Conservation (phyloP, 2,329 filamentous ascomycete genomes). For the Microdochium bolleyi region DNA sequence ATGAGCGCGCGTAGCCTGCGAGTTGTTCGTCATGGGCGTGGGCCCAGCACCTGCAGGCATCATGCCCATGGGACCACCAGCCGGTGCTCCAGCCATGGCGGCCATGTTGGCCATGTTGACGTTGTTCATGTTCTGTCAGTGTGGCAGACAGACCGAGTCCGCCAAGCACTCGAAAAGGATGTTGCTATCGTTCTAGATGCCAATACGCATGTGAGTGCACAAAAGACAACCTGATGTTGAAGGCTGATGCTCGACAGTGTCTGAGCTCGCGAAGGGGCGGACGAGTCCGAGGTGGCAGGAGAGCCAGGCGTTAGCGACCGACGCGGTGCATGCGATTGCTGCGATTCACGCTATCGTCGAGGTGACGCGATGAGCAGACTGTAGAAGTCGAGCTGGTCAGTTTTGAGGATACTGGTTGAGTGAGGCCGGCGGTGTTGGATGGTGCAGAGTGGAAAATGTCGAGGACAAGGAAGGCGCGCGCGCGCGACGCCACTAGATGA, state of each 20-base stretch:
- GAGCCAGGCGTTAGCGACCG: not conserved
- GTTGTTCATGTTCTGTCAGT: conserved; percentile 46
- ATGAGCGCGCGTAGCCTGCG: conserved; percentile 41
- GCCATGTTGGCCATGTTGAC: conserved; percentile 63
- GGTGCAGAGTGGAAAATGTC: not conserved
- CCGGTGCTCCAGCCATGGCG: conserved; percentile 57
- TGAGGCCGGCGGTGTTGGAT: not conserved
- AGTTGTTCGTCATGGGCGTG: conserved; percentile 13
- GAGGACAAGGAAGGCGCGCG: not conserved
- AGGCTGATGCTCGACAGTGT: not conserved
- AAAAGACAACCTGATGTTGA: not conserved
- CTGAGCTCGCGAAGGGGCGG: not conserved
- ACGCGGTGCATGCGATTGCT: not conserved
- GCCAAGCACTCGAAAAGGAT: conserved; percentile 11
- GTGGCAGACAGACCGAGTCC: conserved; percentile 29
- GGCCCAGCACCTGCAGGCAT: conserved; percentile 50
- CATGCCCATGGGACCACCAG: conserved; percentile 57
- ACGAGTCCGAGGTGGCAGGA: not conserved
- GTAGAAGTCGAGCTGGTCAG: not conserved
- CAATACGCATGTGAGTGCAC: not conserved
- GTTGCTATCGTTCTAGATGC: not conserved
- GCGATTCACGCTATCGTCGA: not conserved
- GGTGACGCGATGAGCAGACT: not conserved
- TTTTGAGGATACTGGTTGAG: not conserved
- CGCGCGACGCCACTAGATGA: not conserved